Percentiles rank a stretch among this genome's conserved stretches.
These are phyloP conservation scores for Solanum lycopersicoides DNA, from an alignment of 257 asterid genomes.

Conservation along the genomic window DNA sequence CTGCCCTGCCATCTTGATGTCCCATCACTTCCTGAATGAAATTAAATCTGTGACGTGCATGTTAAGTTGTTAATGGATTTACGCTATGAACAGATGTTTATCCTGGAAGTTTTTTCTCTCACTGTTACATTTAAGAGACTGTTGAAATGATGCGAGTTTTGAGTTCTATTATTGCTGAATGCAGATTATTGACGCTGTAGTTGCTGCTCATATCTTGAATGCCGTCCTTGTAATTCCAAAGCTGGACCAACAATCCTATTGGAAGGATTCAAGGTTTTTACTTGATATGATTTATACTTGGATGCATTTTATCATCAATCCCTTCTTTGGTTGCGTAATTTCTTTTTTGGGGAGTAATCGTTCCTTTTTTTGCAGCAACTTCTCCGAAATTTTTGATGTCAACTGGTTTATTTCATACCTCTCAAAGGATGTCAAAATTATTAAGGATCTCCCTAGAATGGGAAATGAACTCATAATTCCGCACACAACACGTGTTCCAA, in stretches of 20 bases:
- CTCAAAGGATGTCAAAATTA: slow-evolving; percentile 38
- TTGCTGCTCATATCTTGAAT: slow-evolving; percentile 62
- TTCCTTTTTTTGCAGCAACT: slow-evolving; percentile 43
- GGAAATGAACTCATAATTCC: slow-evolving; percentile 29
- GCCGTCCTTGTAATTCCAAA: slow-evolving; percentile 61
- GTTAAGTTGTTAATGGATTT: not conserved
- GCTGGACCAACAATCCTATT: slow-evolving; percentile 60
- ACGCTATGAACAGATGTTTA: not conserved
- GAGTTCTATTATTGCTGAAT: not conserved
- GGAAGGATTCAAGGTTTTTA: slow-evolving; percentile 67
- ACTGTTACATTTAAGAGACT: not conserved
- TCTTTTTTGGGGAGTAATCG: not conserved
- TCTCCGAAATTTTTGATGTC: slow-evolving; percentile 63
- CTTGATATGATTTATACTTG: not conserved
- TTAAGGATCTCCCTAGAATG: slow-evolving; percentile 34
- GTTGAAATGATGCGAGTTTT: not conserved
- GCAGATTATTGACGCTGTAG: slow-evolving; percentile 79
- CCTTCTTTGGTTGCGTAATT: not conserved
- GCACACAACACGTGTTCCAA: slow-evolving; percentile 40
- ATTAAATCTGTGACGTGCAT: not conserved
- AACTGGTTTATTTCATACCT: slow-evolving; percentile 44
- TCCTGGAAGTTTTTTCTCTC: not conserved
- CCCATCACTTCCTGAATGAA: not conserved
- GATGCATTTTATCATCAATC: not conserved
- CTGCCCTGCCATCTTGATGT: not conserved